Evolutionary conservation across 345 rosid genomes (phyloP), one percentile per base, ranked within the genome.

Genomic region (Melastoma malabathricum): DNA sequence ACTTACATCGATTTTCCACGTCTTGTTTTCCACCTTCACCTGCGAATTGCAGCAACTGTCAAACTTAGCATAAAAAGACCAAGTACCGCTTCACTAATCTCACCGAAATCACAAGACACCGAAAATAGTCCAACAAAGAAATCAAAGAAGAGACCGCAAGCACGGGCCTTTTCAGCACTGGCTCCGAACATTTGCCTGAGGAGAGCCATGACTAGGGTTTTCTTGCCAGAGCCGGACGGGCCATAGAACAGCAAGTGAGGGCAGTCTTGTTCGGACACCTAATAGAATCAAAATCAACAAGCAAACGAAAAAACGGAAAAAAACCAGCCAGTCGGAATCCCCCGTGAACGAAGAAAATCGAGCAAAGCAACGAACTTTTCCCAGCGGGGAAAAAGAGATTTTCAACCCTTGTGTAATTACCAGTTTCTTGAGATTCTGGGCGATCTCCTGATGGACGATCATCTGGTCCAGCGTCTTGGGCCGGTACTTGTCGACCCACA

Each of bases 401-500:
- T 31, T 31, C 38, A 1, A 7, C 38, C 38, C 38, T 31, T 2
- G 25, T 31, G 38, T 31, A 5, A 3, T 31, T 82, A 90, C 98
- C 72, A 90, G 64, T 71, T 92, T 92, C 75, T 79, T 87, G 61
- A 92, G 96, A 64, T 82, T 80, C 18, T 71, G 83, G 50, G 97
- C 95, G 46, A 81, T 72, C 14, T 87, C 95, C 45, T 84, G 67
- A 62, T 92, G 97, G 56, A 82, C 93, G 51, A 81, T 60, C 46
- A 75, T 78, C 64, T 82, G 77, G 64, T 82, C 95, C 6, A 87
- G 79, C 70, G 95, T 75, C 71, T 84, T 92, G 44, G 96, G 98
- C 52, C 95, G 68, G 84, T 82, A 92, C 85, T 92, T 87, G 76
- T 92, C 98, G 12, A 84, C 96, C 98, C 96, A 92, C 87, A 92